Conservation (phyloP, 306 rosid genomes). For the Glycine latifolia region DNA sequence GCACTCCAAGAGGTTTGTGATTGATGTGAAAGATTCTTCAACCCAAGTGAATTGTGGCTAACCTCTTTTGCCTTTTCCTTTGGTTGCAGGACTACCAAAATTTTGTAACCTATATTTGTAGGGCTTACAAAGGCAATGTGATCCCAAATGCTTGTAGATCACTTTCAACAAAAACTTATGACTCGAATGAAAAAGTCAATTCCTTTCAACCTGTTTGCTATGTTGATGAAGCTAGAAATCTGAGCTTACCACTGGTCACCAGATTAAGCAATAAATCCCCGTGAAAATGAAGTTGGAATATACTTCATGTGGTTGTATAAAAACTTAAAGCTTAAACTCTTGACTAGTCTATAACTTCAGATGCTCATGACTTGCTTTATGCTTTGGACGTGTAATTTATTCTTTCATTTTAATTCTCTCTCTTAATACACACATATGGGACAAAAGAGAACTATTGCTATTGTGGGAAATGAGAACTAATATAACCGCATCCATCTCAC, state of each 20-base stretch:
- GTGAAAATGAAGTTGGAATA: slow-evolving; percentile 34
- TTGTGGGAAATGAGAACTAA: too few species aligned
- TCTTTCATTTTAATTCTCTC: not conserved
- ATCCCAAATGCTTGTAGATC: slow-evolving; percentile 67
- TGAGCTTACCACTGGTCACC: slow-evolving; percentile 38
- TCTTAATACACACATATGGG: too few species aligned
- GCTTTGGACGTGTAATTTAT: slow-evolving; percentile 6
- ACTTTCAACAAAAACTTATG: slow-evolving; percentile 39
- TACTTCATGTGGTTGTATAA: not conserved
- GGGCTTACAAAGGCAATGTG: slow-evolving; percentile 61
- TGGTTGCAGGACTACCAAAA: slow-evolving; percentile 62
- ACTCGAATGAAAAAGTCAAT: slow-evolving; percentile 28
- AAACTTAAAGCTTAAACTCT: not conserved
- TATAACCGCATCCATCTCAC: too few species aligned
- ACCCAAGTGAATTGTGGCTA: slow-evolving; percentile 12
- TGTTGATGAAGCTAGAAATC: slow-evolving; percentile 44
- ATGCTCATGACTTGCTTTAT: not conserved
- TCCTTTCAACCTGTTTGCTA: slow-evolving; percentile 55
- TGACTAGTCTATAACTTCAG: not conserved
- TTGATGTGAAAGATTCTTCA: not conserved
- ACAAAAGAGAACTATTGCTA: too few species aligned
- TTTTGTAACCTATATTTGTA: slow-evolving; percentile 69
- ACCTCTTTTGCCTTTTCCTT: slow-evolving; percentile 16
- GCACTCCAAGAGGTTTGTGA: slow-evolving; percentile 77
- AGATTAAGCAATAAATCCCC: slow-evolving; percentile 28